Evolutionary conservation across 768 basidiomycete genomes (phyloP).

Genomic region (Suillus ampliporus): DNA sequence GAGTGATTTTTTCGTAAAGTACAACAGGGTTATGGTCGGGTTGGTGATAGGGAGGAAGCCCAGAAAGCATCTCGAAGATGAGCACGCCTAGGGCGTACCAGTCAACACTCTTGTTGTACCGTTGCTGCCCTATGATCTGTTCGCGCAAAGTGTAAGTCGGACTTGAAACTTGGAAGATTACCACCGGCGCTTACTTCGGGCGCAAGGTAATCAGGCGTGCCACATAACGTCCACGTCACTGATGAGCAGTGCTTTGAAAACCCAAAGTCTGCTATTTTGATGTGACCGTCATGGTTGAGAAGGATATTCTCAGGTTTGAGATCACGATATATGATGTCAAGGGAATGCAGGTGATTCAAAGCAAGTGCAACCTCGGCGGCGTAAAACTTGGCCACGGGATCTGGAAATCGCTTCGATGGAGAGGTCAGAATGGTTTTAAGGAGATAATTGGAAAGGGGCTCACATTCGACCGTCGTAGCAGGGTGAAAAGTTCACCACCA

Average conservation of each 20-base stretch:
- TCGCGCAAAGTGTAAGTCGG: not conserved
- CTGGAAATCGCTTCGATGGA: slow-evolving; percentile 78
- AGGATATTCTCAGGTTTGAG: slow-evolving; percentile 98
- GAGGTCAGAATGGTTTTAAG: slow-evolving; percentile 20
- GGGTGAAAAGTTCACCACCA: slow-evolving; percentile 95
- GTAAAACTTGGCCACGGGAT: slow-evolving; percentile 98
- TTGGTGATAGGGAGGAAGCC: slow-evolving; percentile 94
- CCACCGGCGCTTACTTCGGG: slow-evolving; percentile 69
- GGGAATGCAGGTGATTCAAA: slow-evolving; percentile 84
- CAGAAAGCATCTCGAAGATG: slow-evolving; percentile 97
- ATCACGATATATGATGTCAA: slow-evolving; percentile 95
- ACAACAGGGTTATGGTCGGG: slow-evolving; percentile 81
- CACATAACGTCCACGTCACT: slow-evolving; percentile 94
- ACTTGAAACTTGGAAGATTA: not conserved
- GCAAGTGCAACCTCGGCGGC: slow-evolving; percentile 95
- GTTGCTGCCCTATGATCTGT: slow-evolving; percentile 77
- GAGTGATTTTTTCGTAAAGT: slow-evolving; percentile 90
- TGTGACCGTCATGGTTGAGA: slow-evolving; percentile 92
- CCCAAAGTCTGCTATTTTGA: slow-evolving; percentile 97
- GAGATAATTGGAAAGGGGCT: slow-evolving; percentile 35
- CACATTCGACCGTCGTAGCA: slow-evolving; percentile 88
- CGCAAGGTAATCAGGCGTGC: slow-evolving; percentile 95
- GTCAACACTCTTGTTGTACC: slow-evolving; percentile 97
- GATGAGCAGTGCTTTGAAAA: slow-evolving; percentile 90
- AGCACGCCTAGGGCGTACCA: slow-evolving; percentile 99